Evolutionary conservation across 1,284 basidiomycete species (phyloP), one percentile per base, ranked within the genome.

Genomic region (Irpex sp.): DNA sequence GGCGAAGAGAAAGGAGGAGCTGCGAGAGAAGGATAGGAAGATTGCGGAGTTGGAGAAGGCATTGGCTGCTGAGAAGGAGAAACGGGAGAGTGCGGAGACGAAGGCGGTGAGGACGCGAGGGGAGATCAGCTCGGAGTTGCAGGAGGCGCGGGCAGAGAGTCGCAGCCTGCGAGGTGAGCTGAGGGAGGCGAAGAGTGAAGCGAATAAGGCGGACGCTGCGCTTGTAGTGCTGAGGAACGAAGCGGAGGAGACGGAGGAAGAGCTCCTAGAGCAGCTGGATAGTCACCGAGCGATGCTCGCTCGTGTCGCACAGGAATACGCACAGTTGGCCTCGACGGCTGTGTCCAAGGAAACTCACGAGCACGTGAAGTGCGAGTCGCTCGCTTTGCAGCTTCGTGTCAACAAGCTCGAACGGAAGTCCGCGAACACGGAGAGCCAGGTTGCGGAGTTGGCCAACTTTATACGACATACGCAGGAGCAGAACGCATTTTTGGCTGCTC

Each of bases 381-480:
- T 70, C 5, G 67, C 70, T 0, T 67, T 82, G 21, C 78, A 79
- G 60, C 67, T 84, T 23, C 80, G 77, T 10, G 73, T 76, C 18
- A 71, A 78, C 37, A 82, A 85, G 37, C 73, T 90, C 16, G 82
- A 88, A 67, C 81, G 88, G 63, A 88, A 86, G 68, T 74, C 88
- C 5, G 83, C 81, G 37, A 88, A 88, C 67, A 77, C 86, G 8
- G 86, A 90, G 60, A 82, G 74, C 14, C 87, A 91, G 68, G 86
- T 88, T 12, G 70, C 76, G 12, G 87, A 90, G 65, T 75, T 91
- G 10, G 84, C 83, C 0, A 73, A 81, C 61, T 77, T 91, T 36
- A 78, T 88, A 66, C 83, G 86, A 35, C 80, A 84, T 36, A 75
- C 75, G 21, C 80, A 81, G 49, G 82, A 85, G 12, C 77, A 83